Base-by-base conservation (phyloP, 495 filamentous ascomycete species). In the Penicillium lividum region DNA sequence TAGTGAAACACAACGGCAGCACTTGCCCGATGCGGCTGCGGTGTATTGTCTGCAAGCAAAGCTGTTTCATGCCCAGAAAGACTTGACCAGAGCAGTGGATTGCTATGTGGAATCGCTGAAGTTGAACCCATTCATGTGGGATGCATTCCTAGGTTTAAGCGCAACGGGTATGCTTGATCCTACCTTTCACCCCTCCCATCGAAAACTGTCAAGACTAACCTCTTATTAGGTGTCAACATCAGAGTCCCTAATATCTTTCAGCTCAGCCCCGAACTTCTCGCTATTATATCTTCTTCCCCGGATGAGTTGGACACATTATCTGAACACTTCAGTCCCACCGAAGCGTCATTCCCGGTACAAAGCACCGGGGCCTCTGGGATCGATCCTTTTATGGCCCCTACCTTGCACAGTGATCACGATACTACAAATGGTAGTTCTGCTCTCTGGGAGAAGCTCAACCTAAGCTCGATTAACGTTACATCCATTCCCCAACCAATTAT, bases 121-220 rank as follows among this genome's bases (percentile, higher is more conserved):
- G 71, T 68, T 87, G 38, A 98, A 97, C 67, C 93, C 94, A 0
- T 96, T 98, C 73, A 93, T 96, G 84, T 98, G 95, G 94, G 94
- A 98, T 78, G 95, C 95, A 0, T 97, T 97, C 70, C 80, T 86
- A 18, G 86, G 82, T n/a, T 76, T 98, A 4, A 89, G 87, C 57
- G 83, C 88, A 58, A 80, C 83, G 31, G 87, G 87, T 88, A 47
- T 48, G 25, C 22, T 60, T 31, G 5, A 27, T 27, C 13, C 5
- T 3, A 27, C 43, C 61, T 55, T 64, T 11, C 15, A n/a, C 27
- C 16, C 7, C n/a, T 16, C 15, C 38, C 5, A 49, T 7, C 22
- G 1, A 8, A 25, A 13, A 34, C 34, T 7, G 43, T 11, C 7
- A n/a, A 46, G 18, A 18, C 69, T 74, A 64, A 72, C 62, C 10